These are phyloP conservation scores for Quillaja saponaria DNA, from an alignment of 306 rosid species.

Conservation along the genomic window DNA sequence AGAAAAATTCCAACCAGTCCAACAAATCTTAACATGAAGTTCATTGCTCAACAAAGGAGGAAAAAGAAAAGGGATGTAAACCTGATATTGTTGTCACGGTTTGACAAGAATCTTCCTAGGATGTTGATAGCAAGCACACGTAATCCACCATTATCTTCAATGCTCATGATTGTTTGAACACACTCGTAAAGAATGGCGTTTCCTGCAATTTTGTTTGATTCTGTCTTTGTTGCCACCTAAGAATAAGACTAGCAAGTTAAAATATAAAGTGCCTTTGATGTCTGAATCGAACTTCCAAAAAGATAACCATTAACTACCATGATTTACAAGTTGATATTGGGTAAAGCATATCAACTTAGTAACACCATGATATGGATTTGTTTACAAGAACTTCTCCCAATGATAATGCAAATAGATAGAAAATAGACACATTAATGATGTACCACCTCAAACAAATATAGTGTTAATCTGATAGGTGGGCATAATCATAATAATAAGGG, in stretches of 20 bases:
- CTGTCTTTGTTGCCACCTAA: slow-evolving; percentile 98
- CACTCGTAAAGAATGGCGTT: slow-evolving; percentile 94
- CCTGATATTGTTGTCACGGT: slow-evolving; percentile 98
- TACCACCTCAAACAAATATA: slow-evolving; percentile 10
- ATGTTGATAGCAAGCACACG: slow-evolving; percentile 97
- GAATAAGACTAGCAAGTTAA: slow-evolving; percentile 33
- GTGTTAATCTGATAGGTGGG: slow-evolving; percentile 7
- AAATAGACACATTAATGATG: slow-evolving; percentile 16
- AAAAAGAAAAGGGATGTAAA: background rate
- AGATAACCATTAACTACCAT: slow-evolving; percentile 16
- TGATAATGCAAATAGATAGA: slow-evolving; percentile 4
- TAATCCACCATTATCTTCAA: slow-evolving; percentile 93
- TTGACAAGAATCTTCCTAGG: slow-evolving; percentile 95
- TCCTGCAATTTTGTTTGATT: slow-evolving; percentile 95
- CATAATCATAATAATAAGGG: slow-evolving; percentile 16
- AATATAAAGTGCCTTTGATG: slow-evolving; percentile 14
- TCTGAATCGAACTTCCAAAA: slow-evolving; percentile 20
- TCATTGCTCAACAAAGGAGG: too few species aligned
- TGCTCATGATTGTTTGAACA: slow-evolving; percentile 96
- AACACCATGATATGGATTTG: slow-evolving; percentile 17
- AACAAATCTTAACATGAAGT: too few species aligned
- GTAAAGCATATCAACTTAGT: slow-evolving; percentile 14
- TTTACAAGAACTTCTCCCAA: slow-evolving; percentile 3
- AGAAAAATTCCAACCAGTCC: background rate
- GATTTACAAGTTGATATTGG: slow-evolving; percentile 5